Evolutionary conservation across 345 rosid genomes (phyloP).

Genomic region (Lepidium didymum): DNA sequence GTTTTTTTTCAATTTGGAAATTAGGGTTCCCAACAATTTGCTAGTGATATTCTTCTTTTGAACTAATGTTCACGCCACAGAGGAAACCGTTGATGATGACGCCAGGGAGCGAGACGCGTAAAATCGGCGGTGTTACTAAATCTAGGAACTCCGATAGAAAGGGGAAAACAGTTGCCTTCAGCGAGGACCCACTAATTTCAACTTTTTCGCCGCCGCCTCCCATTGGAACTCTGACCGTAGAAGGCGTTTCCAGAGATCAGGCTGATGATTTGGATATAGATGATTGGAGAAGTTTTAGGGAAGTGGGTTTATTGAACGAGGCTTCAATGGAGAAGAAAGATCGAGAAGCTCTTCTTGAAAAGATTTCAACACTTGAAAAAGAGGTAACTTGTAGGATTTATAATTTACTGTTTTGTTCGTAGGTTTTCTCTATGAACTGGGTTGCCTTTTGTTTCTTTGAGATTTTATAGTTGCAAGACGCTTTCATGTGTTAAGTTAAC

Average conservation of each 20-base stretch:
- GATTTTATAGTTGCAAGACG: neutral
- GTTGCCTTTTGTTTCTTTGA: neutral
- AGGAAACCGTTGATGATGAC: conserved; percentile 38
- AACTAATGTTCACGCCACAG: conserved; percentile 64
- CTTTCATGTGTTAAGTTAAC: neutral
- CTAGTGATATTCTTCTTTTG: neutral
- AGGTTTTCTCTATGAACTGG: neutral
- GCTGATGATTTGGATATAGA: conserved; percentile 35
- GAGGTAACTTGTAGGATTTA: conserved; percentile 36
- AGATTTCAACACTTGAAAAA: conserved; percentile 48
- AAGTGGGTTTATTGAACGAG: conserved; percentile 75
- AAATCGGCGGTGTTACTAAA: conserved; percentile 18
- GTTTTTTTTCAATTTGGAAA: neutral
- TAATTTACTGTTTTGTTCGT: neutral
- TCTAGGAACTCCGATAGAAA: conserved; percentile 32
- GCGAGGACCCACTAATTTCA: conserved; percentile 28
- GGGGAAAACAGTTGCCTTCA: conserved; percentile 60
- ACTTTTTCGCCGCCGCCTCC: conserved; percentile 54
- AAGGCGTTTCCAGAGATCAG: neutral
- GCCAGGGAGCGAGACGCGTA: conserved; percentile 33
- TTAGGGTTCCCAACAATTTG: conserved; percentile 6
- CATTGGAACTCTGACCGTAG: conserved; percentile 39
- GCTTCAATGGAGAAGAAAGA: conserved; percentile 70
- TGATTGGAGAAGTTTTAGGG: conserved; percentile 81
- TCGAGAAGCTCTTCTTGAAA: conserved; percentile 62